Conservation (phyloP, 768 basidiomycete species). For the Lyophyllum shimeji region DNA sequence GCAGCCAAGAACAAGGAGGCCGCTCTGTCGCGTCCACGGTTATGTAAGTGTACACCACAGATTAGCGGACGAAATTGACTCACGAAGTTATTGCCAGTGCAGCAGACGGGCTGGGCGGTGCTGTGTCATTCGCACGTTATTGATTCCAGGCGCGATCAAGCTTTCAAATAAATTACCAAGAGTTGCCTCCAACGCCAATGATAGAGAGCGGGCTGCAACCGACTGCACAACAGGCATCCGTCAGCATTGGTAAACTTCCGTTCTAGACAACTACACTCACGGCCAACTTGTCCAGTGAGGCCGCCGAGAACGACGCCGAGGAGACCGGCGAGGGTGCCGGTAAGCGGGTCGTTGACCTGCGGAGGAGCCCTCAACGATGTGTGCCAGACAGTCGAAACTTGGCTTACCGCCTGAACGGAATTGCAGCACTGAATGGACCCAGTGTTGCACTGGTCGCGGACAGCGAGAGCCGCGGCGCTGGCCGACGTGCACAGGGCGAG, state of each 20-base stretch:
- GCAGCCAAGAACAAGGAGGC: conserved; percentile 17
- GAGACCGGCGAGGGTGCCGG: not conserved
- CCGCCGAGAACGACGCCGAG: not conserved
- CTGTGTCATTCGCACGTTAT: not conserved
- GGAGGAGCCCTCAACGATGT: too few species aligned
- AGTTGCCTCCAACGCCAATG: not conserved
- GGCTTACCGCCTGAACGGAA: not conserved
- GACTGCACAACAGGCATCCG: not conserved
- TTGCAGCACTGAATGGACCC: conserved; percentile 6
- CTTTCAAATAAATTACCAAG: conserved; percentile 1
- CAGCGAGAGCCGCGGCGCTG: not conserved
- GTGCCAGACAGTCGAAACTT: too few species aligned
- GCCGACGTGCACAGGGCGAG: not conserved
- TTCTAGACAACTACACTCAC: not conserved
- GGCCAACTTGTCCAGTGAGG: not conserved
- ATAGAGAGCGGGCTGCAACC: not conserved
- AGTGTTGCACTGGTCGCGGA: not conserved
- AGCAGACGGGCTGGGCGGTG: conserved; percentile 16
- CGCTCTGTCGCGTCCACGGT: conserved; percentile 8
- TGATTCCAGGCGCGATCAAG: too few species aligned
- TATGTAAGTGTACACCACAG: not conserved
- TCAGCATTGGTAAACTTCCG: not conserved
- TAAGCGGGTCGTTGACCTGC: not conserved
- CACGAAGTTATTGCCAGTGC: conserved; percentile 17
- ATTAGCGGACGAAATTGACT: not conserved